These are phyloP conservation scores for Sarocladium brachiariae DNA, from an alignment of 2,329 filamentous ascomycete genomes.

Conservation along the genomic window DNA sequence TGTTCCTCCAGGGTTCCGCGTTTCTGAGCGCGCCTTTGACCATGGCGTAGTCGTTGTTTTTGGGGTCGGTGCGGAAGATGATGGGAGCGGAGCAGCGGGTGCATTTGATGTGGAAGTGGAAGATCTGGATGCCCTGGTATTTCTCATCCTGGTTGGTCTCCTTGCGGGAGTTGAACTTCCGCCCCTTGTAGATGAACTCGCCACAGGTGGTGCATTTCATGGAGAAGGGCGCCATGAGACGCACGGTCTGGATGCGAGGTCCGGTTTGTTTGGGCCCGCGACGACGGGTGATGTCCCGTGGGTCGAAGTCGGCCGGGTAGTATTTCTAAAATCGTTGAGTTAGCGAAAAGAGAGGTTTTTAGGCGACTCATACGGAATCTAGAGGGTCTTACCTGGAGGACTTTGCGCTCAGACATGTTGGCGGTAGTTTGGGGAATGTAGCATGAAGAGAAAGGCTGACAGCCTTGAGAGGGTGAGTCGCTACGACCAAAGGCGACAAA, in stretches of 20 bases:
- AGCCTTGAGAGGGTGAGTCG: not conserved
- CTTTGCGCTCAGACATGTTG: slow-evolving; percentile 79
- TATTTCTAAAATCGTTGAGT: slow-evolving; percentile 35
- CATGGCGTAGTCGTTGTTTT: slow-evolving; percentile 83
- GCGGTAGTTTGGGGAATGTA: slow-evolving; percentile 20
- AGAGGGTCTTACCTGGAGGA: slow-evolving; percentile 47
- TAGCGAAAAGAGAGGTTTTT: too few species aligned
- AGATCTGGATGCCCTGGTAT: slow-evolving; percentile 83
- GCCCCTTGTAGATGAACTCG: slow-evolving; percentile 85
- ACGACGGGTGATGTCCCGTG: slow-evolving; percentile 66
- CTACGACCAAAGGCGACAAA: slow-evolving; percentile 1
- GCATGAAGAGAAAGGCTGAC: not conserved
- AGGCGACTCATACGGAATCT: too few species aligned
- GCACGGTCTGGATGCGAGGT: slow-evolving; percentile 77
- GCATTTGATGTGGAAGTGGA: slow-evolving; percentile 76
- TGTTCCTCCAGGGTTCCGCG: slow-evolving; percentile 80
- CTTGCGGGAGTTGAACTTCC: slow-evolving; percentile 94
- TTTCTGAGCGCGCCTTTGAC: slow-evolving; percentile 83
- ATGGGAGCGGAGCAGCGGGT: slow-evolving; percentile 82
- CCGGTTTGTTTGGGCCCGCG: slow-evolving; percentile 65
- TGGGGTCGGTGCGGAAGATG: slow-evolving; percentile 89
- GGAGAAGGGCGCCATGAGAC: slow-evolving; percentile 60
- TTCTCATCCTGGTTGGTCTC: slow-evolving; percentile 82
- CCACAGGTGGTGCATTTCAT: slow-evolving; percentile 42
- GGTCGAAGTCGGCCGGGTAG: slow-evolving; percentile 81